Base-by-base conservation (phyloP, 805 yeast species). In the Wickerhamiella domercqiae region DNA sequence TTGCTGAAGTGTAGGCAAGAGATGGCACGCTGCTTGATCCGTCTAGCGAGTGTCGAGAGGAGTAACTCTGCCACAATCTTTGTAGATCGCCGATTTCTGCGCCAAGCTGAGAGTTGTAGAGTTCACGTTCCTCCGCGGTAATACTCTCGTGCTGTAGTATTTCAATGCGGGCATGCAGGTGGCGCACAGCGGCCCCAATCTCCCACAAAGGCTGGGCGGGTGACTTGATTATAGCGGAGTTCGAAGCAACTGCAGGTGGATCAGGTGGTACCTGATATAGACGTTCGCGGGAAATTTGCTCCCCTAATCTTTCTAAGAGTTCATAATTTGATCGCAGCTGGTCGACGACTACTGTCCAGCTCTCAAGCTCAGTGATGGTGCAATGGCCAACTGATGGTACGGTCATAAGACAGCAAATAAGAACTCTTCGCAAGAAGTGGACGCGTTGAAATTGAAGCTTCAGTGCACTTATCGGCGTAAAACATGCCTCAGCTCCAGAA, bases 361-460 rank as follows among this genome's bases (percentile, higher is more conserved):
- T 18, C 29, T 41, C 43, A 31, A 50, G 44, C 45, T 43, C 50
- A 32, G 35, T 36, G 38, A 45, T 39, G 34, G 37, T 29, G 31
- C 49, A 39, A 21, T 41, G 38, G 13, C 54, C 52, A 9, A 35
- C 16, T 3, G 57, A 38, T 5, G 47, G 38, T 14, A 60, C 47
- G 1, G 71, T 60, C 32, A 69, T 41, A 16, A 67, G 41, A 29
- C 62, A 54, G 49, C 71, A 66, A 2, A 69, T 50, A 36, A 62
- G 48, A 32, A 64, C 60, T n/a, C 68, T 57, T 38, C 68, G 55
- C 31, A 67, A 38, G 21, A 55, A 44, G 24, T 63, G 65, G 9
- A 62, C 50, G 38, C 60, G 56, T 32, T 53, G 47, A 20, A 62
- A 45, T 30, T 55, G 62, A 3, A 38, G 44, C 26, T 51, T 53